These are phyloP conservation scores for Ceratocystis destructans DNA, from an alignment of 2,329 filamentous ascomycete species.

Conservation along the genomic window DNA sequence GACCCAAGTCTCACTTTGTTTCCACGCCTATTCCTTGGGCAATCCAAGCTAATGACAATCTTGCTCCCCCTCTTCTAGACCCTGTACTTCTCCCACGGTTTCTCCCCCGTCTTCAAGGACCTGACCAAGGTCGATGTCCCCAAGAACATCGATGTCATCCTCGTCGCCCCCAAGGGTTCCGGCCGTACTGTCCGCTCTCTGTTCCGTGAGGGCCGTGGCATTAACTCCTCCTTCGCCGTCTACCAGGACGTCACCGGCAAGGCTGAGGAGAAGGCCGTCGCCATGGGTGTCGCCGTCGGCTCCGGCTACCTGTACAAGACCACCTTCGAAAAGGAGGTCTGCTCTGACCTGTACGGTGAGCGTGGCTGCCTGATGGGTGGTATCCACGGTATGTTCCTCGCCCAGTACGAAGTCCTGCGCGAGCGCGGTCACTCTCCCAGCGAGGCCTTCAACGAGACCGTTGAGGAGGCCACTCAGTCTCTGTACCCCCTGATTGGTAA, in stretches of 20 bases:
- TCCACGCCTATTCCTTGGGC: background rate
- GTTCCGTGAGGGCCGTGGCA: slow-evolving; percentile 97
- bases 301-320: slow-evolving; percentile 99
- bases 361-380: slow-evolving; percentile 99
- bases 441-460: slow-evolving; percentile 99
- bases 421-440: slow-evolving; percentile 95
- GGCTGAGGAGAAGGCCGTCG: slow-evolving; percentile 94
- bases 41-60: too few relatives aligned
- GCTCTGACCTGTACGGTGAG: slow-evolving; percentile 99
- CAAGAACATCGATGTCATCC: slow-evolving; percentile 93
- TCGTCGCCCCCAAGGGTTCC: slow-evolving; percentile 97
- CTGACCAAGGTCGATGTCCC: slow-evolving; percentile 98
- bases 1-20: slow-evolving; percentile 22
- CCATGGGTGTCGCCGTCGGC: slow-evolving; percentile 91
- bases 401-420: slow-evolving; percentile 98
- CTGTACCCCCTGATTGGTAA: slow-evolving; percentile 94
- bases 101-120: slow-evolving; percentile 99
- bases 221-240: slow-evolving; percentile 98
- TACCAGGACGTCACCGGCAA: slow-evolving; percentile 97
- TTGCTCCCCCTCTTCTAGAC: slow-evolving; percentile 44
- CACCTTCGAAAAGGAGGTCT: slow-evolving; percentile 99
- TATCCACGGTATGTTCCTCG: slow-evolving; percentile 99
- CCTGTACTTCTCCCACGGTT: slow-evolving; percentile 99
- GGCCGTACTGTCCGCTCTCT: slow-evolving; percentile 96
- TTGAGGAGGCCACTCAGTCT: slow-evolving; percentile 97